Conservation (phyloP, 805 yeast genomes). For the Yarrowia sp. region DNA sequence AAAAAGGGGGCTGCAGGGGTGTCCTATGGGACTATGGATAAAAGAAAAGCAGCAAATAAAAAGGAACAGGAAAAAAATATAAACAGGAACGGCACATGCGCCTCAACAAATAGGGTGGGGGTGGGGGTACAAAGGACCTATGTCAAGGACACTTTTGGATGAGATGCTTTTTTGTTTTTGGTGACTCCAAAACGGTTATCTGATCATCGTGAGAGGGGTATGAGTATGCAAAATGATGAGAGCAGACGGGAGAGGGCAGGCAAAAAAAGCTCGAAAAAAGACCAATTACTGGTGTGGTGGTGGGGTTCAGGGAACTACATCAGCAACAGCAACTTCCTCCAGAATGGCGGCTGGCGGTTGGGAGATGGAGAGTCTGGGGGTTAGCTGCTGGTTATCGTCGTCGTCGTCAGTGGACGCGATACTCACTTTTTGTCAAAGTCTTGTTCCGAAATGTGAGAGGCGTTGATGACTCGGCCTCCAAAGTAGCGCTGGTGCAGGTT, state of each 20-base stretch:
- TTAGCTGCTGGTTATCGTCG: not conserved
- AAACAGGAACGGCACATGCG: conserved; percentile 19
- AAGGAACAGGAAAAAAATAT: not conserved
- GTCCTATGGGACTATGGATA: not conserved
- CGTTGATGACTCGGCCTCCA: conserved; percentile 37
- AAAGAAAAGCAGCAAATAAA: not conserved
- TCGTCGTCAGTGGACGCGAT: not conserved
- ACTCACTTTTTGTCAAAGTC: conserved; percentile 1
- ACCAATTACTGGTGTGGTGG: not conserved
- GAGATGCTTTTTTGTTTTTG: not conserved
- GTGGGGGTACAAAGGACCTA: not conserved
- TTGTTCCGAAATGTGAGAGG: conserved; percentile 28
- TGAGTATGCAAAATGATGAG: not conserved
- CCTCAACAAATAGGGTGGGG: conserved; percentile 23
- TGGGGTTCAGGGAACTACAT: not conserved
- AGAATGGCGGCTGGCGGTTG: not conserved
- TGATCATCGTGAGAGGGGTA: not conserved
- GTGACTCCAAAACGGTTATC: not conserved
- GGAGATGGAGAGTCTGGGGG: not conserved
- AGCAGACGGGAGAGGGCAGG: not conserved
- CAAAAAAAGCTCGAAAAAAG: not conserved
- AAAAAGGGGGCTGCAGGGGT: conserved; percentile 2
- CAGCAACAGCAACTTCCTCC: not conserved
- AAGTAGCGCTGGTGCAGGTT: conserved; percentile 40
- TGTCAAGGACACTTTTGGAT: not conserved